Evolutionary conservation across 441 rosid species (phyloP), one percentile per base, ranked within the genome.

Genomic region (Kokia cookei): DNA sequence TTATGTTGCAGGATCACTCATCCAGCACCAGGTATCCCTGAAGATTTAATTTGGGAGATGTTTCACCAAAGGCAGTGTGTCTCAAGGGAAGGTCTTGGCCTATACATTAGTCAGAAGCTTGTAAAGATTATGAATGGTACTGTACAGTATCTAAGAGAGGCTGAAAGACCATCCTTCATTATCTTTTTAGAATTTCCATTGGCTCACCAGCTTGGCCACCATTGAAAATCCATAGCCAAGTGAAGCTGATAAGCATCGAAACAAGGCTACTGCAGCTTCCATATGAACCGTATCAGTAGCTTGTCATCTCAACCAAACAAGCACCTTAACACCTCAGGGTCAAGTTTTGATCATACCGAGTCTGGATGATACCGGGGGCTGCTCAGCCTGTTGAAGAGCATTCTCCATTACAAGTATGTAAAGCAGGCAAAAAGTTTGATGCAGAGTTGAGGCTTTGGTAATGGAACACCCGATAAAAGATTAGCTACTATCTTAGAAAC

Each of bases 1-100:
- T 55, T 64, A 73, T 47, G 67, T 74, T 69, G 78, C 87, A 89
- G 90, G 80, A 81, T 89, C 63, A 79, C 86, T 19, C 97, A 89
- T 71, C 94, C 97, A 12, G 93, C 92, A 29, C 96, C 93, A 0
- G 97, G 98, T 32, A 76, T 93, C 65, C 98, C 96, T 0, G 92
- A 90, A 69, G 86, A 82, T 76, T 69, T 93, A 63, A 85, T 89
- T 53, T 85, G 76, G 51, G 86, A 90, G 80, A 91, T 90, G 97
- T 91, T 90, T 76, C 85, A 84, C 72, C 89, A 85, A 19, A 65
- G 79, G 54, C 86, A 78, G 24, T 85, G 82, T 43, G 80, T 76
- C 73, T 86, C 97, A 5, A 88, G 95, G 82, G 98, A 91, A 86
- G 98, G 97, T 75, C 90, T 90, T 53, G 91, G 94, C 73, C 78